Percentiles rank a stretch among this genome's conserved stretches.
These are phyloP conservation scores for Tremellales sp. DNA, from an alignment of 1,284 basidiomycete genomes.

Conservation along the genomic window DNA sequence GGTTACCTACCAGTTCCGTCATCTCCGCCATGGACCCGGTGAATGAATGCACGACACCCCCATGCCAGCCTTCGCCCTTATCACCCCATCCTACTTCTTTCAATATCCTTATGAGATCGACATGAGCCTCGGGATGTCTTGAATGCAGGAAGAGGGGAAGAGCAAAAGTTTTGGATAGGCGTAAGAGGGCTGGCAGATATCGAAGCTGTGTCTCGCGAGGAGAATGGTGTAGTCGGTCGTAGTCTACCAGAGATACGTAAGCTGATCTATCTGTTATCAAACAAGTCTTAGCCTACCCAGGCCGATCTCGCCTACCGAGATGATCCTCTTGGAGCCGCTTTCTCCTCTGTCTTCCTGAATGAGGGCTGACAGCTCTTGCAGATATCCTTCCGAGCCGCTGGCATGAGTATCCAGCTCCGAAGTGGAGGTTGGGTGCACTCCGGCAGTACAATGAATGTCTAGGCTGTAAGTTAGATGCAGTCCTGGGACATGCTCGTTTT, in stretches of 20 bases:
- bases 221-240: conserved; percentile 74
- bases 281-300: conserved; percentile 60
- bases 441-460: conserved; percentile 73
- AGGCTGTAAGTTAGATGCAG: neutral
- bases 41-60: conserved; percentile 84
- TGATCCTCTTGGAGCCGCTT: conserved; percentile 58
- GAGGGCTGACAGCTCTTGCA: conserved; percentile 59
- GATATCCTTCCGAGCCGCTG: conserved; percentile 63
- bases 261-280: neutral
- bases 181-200: conserved; percentile 69
- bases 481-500: neutral
- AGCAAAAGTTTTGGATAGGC: conserved; percentile 65
- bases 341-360: conserved; percentile 54
- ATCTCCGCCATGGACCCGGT: conserved; percentile 69
- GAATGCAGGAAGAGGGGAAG: conserved; percentile 85
- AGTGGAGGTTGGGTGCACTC: conserved; percentile 83
- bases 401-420: conserved; percentile 64
- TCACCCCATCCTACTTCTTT: conserved; percentile 30
- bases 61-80: conserved; percentile 59
- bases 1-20: conserved; percentile 60
- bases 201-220: conserved; percentile 60
- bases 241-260: conserved; percentile 62
- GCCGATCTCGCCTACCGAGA: conserved; percentile 83
- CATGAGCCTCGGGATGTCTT: conserved; percentile 68
- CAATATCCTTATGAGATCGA: conserved; percentile 60